A percentile compares a stretch with the other conserved stretches of the same genome.
These are phyloP conservation scores for Candida cerambycidarum DNA, from an alignment of 805 yeast genomes.

Conservation along the genomic window DNA sequence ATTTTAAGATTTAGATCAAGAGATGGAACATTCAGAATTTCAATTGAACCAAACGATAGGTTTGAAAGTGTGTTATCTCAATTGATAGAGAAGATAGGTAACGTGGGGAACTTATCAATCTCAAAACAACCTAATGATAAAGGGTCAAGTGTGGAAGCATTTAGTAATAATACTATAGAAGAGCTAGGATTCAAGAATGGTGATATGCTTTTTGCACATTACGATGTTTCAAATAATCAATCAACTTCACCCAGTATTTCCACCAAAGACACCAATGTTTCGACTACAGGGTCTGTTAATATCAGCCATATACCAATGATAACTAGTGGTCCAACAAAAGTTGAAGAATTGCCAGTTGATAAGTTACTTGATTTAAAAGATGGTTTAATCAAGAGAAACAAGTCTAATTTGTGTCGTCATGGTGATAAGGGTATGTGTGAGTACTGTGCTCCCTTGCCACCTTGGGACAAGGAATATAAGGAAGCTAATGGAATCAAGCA, in stretches of 20 bases:
- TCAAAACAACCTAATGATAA: conserved; percentile 46
- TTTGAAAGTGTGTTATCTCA: conserved; percentile 47
- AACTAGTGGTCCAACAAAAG: conserved; percentile 3
- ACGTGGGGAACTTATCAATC: conserved; percentile 30
- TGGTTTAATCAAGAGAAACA: conserved; percentile 71
- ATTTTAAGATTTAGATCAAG: conserved; percentile 75
- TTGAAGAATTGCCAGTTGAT: conserved; percentile 64
- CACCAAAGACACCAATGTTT: neutral
- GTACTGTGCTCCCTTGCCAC: conserved; percentile 92
- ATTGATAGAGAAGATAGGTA: conserved; percentile 27
- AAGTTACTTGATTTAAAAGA: conserved; percentile 57
- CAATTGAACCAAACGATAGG: conserved; percentile 44
- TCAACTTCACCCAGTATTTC: neutral
- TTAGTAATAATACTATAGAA: conserved; percentile 35
- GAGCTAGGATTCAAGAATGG: conserved; percentile 59
- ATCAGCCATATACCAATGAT: neutral
- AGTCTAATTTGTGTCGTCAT: conserved; percentile 73
- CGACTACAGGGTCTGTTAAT: neutral
- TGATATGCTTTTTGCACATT: conserved; percentile 51
- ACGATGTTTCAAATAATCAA: conserved; percentile 19
- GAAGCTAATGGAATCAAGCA: conserved; percentile 80
- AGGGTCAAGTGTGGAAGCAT: conserved; percentile 40
- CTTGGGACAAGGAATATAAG: conserved; percentile 83
- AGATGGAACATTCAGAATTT: conserved; percentile 77
- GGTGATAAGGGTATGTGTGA: conserved; percentile 97